Base-by-base conservation (phyloP, 2,329 filamentous ascomycete species). In the Penicillium concentricum region DNA sequence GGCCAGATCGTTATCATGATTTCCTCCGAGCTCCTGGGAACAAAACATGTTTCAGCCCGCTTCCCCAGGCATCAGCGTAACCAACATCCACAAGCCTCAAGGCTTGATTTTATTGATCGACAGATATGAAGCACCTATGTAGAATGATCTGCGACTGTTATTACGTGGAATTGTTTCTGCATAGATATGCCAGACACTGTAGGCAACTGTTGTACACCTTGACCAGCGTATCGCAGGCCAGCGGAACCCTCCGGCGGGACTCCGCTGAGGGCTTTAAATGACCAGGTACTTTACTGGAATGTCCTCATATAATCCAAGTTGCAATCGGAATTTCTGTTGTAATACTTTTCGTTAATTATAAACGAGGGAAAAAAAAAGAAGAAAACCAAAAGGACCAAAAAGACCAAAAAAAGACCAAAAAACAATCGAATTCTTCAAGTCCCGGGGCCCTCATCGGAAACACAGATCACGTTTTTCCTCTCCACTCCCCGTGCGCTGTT, bases 191-290 rank as follows among this genome's bases (percentile, higher is more conserved):
- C 16, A 34, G 24, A 15, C 18, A 32, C 28, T 16, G 5, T 20
- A 48, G n/a, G 51, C 5, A 53, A 28, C 28, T 28, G 41, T n/a
- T 10, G 51, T 38, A 48, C 37, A 32, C 18, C 3, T 34, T 20
- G 18, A 41, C 5, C n/a, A 43, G 24, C 41, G 39, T 38, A 45
- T 56, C 35, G 44, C n/a, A 41, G 48, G 37, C 24, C 58, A 55
- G 63, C 63, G 63, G 63, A 65, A 54, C 51, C 37, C 41, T 28
- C 56, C 59, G 57, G 61, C 61, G 62, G 62, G 59, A 61, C 60
- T 62, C 61, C 61, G 63, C 62, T 55, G 56, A 35, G 54, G 20
- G 38, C 30, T 32, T 22, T 9, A 41, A 45, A 41, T 45, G 28
- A 32, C 7, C 15, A 32, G 16, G 47, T 28, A 30, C 24, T 37